A percentile compares a stretch with the other conserved stretches of the same genome.
These are phyloP conservation scores for Suillus occidentalis DNA, from an alignment of 768 basidiomycete genomes.

Conservation along the genomic window DNA sequence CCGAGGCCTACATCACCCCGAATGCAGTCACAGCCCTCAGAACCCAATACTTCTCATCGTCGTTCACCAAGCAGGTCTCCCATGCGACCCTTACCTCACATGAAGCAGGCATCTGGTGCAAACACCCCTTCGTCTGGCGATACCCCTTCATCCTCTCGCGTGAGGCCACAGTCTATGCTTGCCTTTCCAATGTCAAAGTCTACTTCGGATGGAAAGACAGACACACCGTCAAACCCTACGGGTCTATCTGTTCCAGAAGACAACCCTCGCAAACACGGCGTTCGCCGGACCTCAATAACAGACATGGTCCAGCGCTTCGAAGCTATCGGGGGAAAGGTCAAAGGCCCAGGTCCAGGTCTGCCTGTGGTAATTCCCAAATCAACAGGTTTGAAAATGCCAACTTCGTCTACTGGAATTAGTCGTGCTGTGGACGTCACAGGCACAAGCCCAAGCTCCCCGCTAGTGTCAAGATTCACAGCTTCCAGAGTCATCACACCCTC, in stretches of 20 bases:
- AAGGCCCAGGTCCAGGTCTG: constrained; percentile 28
- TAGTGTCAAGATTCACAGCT: constrained; percentile 22
- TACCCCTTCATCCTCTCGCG: constrained; percentile 40
- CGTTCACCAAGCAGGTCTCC: constrained; percentile 33
- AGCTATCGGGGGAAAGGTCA: constrained; percentile 49
- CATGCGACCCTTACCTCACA: constrained; percentile 28
- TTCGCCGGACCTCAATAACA: constrained; percentile 75
- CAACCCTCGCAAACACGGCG: constrained; percentile 36
- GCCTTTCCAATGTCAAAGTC: constrained; percentile 53
- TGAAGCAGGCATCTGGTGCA: constrained; percentile 31
- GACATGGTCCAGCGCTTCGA: constrained; percentile 87
- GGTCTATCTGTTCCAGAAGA: constrained; percentile 50
- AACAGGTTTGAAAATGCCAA: constrained; percentile 21
- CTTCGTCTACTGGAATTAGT: constrained; percentile 18
- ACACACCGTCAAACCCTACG: constrained; percentile 29
- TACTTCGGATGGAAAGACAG: constrained; percentile 40
- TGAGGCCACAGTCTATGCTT: constrained; percentile 83
- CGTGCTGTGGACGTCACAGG: constrained; percentile 20
- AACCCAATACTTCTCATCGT: constrained; percentile 9
- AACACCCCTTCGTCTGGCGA: constrained; percentile 22
- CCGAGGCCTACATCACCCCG: constrained; percentile 24
- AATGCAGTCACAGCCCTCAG: constrained; percentile 19
- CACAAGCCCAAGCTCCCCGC: constrained; percentile 22
- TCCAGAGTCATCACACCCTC: constrained; percentile 18
- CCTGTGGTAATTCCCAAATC: constrained; percentile 35